These are phyloP conservation scores for Pseudocercospora macadamiae DNA, from an alignment of 2,329 filamentous ascomycete genomes.

Conservation along the genomic window DNA sequence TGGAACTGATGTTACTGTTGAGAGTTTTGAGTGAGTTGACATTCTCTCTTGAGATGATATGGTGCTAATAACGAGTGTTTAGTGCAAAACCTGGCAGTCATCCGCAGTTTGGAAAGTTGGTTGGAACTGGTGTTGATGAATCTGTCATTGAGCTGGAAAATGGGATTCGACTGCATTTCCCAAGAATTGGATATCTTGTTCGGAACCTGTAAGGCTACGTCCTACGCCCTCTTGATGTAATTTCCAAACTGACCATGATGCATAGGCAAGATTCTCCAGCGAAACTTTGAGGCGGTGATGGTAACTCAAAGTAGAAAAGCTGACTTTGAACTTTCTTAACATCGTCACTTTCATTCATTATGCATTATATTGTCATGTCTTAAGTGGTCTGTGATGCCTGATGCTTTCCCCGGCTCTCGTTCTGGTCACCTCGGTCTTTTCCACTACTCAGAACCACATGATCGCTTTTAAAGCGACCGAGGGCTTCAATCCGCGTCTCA, in stretches of 20 bases:
- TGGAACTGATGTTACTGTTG: conserved; percentile 30
- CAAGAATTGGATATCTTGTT: conserved; percentile 24
- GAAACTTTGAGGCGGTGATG: neutral
- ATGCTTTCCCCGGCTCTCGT: too few relatives aligned
- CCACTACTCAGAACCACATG: too few relatives aligned
- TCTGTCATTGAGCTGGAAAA: conserved; percentile 33
- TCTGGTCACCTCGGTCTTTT: too few relatives aligned
- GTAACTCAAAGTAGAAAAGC: neutral
- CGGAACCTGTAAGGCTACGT: neutral
- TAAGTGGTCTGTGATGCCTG: neutral
- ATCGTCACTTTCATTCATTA: too few relatives aligned
- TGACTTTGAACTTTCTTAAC: neutral
- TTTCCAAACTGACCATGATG: neutral
- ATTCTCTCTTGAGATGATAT: neutral
- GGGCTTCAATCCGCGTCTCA: too few relatives aligned
- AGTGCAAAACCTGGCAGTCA: conserved; percentile 32
- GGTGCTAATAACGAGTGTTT: conserved; percentile 9
- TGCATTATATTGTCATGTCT: neutral
- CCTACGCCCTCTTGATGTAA: neutral
- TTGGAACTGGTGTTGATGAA: conserved; percentile 31
- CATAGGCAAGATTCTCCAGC: conserved; percentile 7
- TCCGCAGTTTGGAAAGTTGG: conserved; percentile 36
- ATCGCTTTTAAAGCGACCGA: too few relatives aligned
- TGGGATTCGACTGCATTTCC: conserved; percentile 42
- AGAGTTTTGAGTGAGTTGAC: conserved; percentile 35